Conservation (phyloP, 2,329 filamentous ascomycete species). For the Coleophoma crateriformis region DNA sequence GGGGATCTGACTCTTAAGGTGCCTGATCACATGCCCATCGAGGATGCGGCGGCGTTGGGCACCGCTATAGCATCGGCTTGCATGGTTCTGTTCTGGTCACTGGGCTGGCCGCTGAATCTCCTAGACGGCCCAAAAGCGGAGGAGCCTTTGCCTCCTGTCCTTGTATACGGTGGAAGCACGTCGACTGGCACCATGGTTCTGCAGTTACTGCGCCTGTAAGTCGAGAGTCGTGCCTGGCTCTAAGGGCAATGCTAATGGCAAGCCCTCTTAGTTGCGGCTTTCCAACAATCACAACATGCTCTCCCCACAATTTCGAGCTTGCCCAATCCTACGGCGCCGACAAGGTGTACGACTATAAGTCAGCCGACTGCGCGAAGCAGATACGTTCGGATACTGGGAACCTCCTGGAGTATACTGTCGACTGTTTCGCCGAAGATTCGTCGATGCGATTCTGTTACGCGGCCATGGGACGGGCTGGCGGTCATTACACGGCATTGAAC, state of each 20-base stretch:
- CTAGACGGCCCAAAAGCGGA: conserved; percentile 31
- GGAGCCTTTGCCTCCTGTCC: conserved; percentile 26
- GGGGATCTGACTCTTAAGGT: conserved; percentile 34
- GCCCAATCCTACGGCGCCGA: conserved; percentile 32
- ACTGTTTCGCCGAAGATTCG: conserved; percentile 27
- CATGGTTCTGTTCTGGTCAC: conserved; percentile 12
- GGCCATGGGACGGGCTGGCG: conserved; percentile 27
- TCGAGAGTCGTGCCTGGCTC: too few species aligned
- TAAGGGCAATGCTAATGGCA: too few species aligned
- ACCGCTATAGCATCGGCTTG: conserved; percentile 10
- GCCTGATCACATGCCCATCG: conserved; percentile 22
- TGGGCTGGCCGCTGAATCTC: conserved; percentile 17
- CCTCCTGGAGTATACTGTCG: conserved; percentile 29
- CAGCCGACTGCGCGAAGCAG: conserved; percentile 21
- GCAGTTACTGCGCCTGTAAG: conserved; percentile 34
- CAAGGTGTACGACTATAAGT: conserved; percentile 32
- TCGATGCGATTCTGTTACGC: conserved; percentile 29
- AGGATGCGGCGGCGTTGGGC: conserved; percentile 22
- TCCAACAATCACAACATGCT: conserved; percentile 27
- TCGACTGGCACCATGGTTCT: conserved; percentile 35
- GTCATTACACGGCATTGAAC: conserved; percentile 11
- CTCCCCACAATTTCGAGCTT: conserved; percentile 27
- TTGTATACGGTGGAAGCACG: conserved; percentile 39
- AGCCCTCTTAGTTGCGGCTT: too few species aligned
- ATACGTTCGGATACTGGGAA: conserved; percentile 30